Base-by-base conservation (phyloP, 148 eudicot species). In the Vaccinium myrtillus region DNA sequence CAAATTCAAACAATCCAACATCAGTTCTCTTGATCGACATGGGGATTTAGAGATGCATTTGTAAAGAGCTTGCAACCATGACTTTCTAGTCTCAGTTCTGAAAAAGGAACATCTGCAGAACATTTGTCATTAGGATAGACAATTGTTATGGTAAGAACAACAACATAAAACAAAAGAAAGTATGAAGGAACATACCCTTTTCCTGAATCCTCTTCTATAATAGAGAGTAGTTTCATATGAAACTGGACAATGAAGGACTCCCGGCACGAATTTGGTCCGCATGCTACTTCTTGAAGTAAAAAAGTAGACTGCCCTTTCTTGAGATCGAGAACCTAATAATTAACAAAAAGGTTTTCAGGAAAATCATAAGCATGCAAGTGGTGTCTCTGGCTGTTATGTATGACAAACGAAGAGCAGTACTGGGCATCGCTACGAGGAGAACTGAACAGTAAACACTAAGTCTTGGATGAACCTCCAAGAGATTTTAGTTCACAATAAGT, bases 171-270 rank as follows among this genome's bases (percentile, higher is more conserved):
- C 36, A 32, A 32, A 32, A 77, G 14, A 61, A 59, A 67, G 51
- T n/a, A 43, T 18, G 59, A 85, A 32, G 46, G 32, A 74, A 80
- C 84, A 30, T 73, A 87, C 88, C 27, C 71, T 63, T 83, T 80
- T 59, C 82, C 83, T 21, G 80, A 46, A 80, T 84, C 80, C 14
- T 80, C 80, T 63, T 56, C 84, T 59, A 83, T 87, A 70, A 87
- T 61, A 6, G 84, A 84, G 48, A 87, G 80, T 77, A 87, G 84
- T 54, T 83, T 87, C 65, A 87, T 80, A 75, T 87, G 86, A 69
- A 87, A 79, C 55, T 16, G 32, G 23, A 50, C 77, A 63, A 81
- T 25, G 61, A 59, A 75, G 51, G 83, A 83, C 23, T 36, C 81
- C 10, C 21, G 32, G 77, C 61, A 77, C 30, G 75, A 15, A 80